These are phyloP conservation scores for Alternaria infectoria DNA, from an alignment of 2,329 filamentous ascomycete genomes.

Conservation along the genomic window DNA sequence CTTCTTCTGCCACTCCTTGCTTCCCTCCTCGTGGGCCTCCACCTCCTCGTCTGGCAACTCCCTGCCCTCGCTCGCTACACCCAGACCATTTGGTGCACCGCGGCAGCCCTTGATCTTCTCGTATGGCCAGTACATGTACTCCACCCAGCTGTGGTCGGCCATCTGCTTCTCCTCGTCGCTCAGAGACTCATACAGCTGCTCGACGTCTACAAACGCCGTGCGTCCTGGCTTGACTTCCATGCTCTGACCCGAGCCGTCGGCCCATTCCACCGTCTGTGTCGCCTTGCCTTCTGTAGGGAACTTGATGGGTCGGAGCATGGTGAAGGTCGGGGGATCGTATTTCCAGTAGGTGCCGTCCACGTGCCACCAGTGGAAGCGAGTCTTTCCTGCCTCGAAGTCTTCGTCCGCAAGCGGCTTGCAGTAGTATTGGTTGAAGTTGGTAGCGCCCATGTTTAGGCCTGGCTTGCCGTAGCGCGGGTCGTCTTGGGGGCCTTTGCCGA, in stretches of 20 bases:
- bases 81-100: not conserved
- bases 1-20: constrained; percentile 2
- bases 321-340: not conserved
- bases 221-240: constrained; percentile 2
- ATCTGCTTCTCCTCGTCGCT: constrained; percentile 6
- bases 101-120: constrained; percentile 6
- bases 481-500: constrained; percentile 3
- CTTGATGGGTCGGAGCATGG: constrained; percentile 2
- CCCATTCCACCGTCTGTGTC: constrained; percentile 5
- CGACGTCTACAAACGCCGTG: not conserved
- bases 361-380: constrained; percentile 6
- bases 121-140: constrained; percentile 1
- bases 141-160: not conserved
- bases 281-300: not conserved
- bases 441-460: constrained; percentile 4
- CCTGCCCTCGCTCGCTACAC: constrained; percentile 2
- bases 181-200: constrained; percentile 2
- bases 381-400: constrained; percentile 2
- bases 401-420: constrained; percentile 1
- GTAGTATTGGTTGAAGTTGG: constrained; percentile 2
- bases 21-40: not conserved
- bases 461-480: constrained; percentile 3
- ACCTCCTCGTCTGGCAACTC: constrained; percentile 1
- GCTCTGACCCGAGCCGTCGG: not conserved
- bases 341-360: not conserved